Conservation (phyloP, 306 rosid species). For the Rosa chinensis region DNA sequence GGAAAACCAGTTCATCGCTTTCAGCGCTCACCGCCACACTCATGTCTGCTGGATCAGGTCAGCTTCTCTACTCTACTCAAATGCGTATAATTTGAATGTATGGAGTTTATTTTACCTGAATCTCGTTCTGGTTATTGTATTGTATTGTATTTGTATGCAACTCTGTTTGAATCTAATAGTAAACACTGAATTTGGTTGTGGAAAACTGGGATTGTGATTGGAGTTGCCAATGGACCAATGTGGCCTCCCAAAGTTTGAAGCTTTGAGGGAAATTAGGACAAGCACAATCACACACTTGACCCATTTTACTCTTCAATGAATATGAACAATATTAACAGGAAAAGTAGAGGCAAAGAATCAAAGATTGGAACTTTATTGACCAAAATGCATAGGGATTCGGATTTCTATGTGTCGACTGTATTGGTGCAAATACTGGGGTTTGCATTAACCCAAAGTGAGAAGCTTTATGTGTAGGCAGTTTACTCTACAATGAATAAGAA, state of each 20-base stretch:
- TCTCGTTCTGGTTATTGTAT: neutral
- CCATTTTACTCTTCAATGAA: neutral
- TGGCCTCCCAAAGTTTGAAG: neutral
- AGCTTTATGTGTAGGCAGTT: no score
- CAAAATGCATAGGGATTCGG: neutral
- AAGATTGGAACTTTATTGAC: neutral
- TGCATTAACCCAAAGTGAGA: no score
- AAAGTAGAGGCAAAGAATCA: neutral
- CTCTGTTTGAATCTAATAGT: neutral
- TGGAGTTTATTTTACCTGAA: neutral
- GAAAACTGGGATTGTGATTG: neutral
- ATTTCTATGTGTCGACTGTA: neutral
- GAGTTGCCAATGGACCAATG: neutral
- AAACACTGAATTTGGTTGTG: slow-evolving; percentile 1
- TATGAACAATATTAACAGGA: neutral
- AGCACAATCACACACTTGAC: neutral
- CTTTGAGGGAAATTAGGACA: neutral
- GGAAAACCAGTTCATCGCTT: neutral
- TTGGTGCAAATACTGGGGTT: no score
- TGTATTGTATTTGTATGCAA: neutral
- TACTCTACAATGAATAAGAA: neutral
- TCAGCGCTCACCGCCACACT: neutral
- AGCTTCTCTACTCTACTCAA: neutral
- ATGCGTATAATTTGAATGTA: neutral
- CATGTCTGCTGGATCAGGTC: slow-evolving; percentile 16